Evolutionary conservation across 495 filamentous ascomycete genomes (phyloP).

Genomic region (Aspergillus leporis): DNA sequence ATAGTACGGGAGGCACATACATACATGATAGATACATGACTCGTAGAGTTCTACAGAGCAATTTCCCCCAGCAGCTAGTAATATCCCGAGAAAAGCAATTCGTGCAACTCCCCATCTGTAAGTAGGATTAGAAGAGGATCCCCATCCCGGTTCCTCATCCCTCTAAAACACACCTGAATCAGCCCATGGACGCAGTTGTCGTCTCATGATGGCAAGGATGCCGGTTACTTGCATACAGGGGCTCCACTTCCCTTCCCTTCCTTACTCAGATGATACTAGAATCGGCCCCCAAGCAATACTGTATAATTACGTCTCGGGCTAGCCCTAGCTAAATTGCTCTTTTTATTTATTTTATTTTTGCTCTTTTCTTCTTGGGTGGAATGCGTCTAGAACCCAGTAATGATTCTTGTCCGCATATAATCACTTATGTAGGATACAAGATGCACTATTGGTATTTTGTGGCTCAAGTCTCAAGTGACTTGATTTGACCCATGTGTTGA

Average conservation of each 20-base stretch:
- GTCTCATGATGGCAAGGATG: not conserved
- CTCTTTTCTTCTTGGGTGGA: not conserved
- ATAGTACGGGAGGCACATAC: too few relatives aligned
- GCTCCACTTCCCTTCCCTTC: not conserved
- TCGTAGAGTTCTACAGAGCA: too few relatives aligned
- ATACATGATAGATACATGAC: too few relatives aligned
- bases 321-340: not conserved
- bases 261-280: conserved; percentile 1
- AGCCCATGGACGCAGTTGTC: not conserved
- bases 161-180: not conserved
- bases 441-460: too few relatives aligned
- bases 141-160: not conserved
- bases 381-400: too few relatives aligned
- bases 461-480: too few relatives aligned
- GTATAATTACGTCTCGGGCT: not conserved
- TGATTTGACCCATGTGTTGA: too few relatives aligned
- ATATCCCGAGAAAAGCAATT: not conserved
- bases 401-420: too few relatives aligned
- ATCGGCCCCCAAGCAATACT: not conserved
- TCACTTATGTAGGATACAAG: not conserved
- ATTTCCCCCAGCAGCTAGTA: not conserved
- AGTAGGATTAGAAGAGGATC: not conserved
- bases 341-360: not conserved
- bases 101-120: not conserved
- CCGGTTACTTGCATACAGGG: not conserved